phyloP scores from a whole-genome alignment of 1,139 yeast species.

The Ogataea hybrid region DNA sequence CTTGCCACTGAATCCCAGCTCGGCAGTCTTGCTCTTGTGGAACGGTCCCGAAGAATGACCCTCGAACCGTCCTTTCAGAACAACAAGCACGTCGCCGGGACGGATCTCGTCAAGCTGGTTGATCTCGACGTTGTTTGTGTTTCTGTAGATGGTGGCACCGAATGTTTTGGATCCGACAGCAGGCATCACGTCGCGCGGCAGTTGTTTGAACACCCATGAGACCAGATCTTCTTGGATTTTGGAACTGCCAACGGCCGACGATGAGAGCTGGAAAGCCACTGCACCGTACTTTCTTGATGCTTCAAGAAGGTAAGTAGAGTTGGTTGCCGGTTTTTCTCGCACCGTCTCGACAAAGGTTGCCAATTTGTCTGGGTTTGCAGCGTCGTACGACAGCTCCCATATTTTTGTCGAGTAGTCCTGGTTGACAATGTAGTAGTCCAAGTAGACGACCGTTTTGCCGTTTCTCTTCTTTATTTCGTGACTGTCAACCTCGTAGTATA shows the following conservation, averaged over 20 bases:
- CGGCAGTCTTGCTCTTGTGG: slow-evolving; percentile 38
- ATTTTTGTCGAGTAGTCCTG: slow-evolving; percentile 70
- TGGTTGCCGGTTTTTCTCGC: slow-evolving; percentile 43
- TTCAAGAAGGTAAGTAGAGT: slow-evolving; percentile 49
- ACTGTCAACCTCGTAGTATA: slow-evolving; percentile 66
- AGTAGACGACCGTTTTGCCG: slow-evolving; percentile 45
- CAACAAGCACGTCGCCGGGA: slow-evolving; percentile 82
- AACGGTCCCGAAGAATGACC: slow-evolving; percentile 33
- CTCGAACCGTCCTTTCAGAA: slow-evolving; percentile 71
- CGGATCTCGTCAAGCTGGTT: slow-evolving; percentile 60
- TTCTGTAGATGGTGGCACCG: slow-evolving; percentile 71
- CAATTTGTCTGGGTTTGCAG: slow-evolving; percentile 53
- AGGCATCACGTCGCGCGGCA: slow-evolving; percentile 43
- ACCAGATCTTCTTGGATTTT: slow-evolving; percentile 26
- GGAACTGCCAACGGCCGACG: slow-evolving; percentile 39
- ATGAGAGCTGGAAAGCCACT: slow-evolving; percentile 42
- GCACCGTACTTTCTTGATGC: slow-evolving; percentile 48
- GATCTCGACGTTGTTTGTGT: slow-evolving; percentile 56
- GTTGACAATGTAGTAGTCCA: slow-evolving; percentile 73
- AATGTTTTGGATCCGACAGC: slow-evolving; percentile 67
- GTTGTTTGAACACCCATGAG: slow-evolving; percentile 30
- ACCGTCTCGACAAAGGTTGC: slow-evolving; percentile 45
- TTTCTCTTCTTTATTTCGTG: slow-evolving; percentile 56
- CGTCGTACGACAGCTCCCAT: slow-evolving; percentile 54
- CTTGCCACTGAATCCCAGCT: slow-evolving; percentile 45